A percentile compares a stretch with the other conserved stretches of the same genome.
Conservation (phyloP, 2,329 filamentous ascomycete species). For the Beauveria asiatica region DNA sequence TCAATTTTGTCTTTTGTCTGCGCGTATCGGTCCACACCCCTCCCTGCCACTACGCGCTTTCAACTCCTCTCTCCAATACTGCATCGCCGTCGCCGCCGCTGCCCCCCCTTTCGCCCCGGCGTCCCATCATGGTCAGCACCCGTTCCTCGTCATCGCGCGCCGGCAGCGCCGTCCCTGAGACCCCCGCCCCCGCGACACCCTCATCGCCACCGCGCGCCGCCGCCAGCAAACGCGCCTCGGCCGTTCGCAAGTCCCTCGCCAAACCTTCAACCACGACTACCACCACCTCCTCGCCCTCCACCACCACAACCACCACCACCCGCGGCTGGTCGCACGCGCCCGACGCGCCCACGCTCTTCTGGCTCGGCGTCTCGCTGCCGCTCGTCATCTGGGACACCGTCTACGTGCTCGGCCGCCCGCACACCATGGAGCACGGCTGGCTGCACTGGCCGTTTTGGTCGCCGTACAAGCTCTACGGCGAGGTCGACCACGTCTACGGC, state of each 20-base stretch:
- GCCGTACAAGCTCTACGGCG: conserved; percentile 74
- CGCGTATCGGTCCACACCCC: too few relatives aligned
- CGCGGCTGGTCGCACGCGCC: conserved; percentile 38
- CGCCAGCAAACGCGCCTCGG: conserved; percentile 30
- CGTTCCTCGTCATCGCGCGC: conserved; percentile 27
- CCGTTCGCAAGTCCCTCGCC: conserved; percentile 2
- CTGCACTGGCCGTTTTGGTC: conserved; percentile 65
- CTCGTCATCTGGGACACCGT: conserved; percentile 73
- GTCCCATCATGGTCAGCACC: conserved; percentile 28
- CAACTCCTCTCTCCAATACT: too few relatives aligned
- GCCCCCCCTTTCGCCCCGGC: too few relatives aligned
- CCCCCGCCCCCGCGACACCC: conserved; percentile 14
- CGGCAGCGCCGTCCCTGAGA: conserved; percentile 19
- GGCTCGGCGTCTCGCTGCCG: conserved; percentile 67
- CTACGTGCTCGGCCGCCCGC: conserved; percentile 73
- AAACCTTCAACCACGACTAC: background rate
- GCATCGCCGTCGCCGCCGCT: background rate
- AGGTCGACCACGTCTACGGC: conserved; percentile 75
- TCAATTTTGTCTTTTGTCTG: too few relatives aligned
- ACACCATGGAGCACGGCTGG: conserved; percentile 69
- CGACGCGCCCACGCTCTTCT: conserved; percentile 44
- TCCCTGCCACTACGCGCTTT: too few relatives aligned
- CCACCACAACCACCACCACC: background rate
- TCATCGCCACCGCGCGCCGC: conserved; percentile 11
- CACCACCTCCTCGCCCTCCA: background rate